A percentile compares a stretch with the other conserved stretches of the same genome.
These are phyloP conservation scores for Neurospora terricola DNA, from an alignment of 495 filamentous ascomycete genomes.

Conservation along the genomic window DNA sequence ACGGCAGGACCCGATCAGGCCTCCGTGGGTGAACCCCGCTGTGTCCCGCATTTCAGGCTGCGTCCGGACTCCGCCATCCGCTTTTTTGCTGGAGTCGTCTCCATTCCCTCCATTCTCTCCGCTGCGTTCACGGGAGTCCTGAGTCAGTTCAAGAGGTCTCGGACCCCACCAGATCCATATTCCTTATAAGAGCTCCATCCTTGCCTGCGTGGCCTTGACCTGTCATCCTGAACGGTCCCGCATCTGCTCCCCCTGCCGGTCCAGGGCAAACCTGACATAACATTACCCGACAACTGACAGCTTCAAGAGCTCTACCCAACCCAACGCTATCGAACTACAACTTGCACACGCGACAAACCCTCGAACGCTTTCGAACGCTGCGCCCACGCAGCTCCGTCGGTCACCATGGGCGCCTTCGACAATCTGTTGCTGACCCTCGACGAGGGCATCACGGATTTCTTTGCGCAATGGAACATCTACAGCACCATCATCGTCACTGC, in stretches of 20 bases:
- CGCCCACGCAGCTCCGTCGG: background rate
- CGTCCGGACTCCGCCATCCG: background rate
- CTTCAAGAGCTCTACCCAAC: background rate
- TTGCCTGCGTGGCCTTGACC: background rate
- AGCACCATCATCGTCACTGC: conserved; percentile 54
- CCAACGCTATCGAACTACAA: background rate
- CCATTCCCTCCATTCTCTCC: background rate
- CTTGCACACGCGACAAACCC: background rate
- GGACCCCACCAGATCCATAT: background rate
- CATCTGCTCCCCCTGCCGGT: background rate
- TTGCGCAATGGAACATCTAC: conserved; percentile 72
- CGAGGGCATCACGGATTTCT: conserved; percentile 51
- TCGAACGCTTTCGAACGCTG: background rate
- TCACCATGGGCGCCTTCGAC: conserved; percentile 24
- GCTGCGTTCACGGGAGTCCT: background rate
- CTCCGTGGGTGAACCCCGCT: background rate
- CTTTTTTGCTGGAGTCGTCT: background rate
- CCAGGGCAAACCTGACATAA: background rate
- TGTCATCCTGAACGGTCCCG: background rate
- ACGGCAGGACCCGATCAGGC: background rate
- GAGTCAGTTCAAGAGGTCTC: background rate
- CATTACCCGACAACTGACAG: background rate
- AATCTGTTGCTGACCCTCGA: conserved; percentile 54
- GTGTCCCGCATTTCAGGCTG: background rate
- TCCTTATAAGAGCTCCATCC: background rate